Base-by-base conservation (phyloP, 2,329 filamentous ascomycete genomes). In the Diaporthe aspalathi region DNA sequence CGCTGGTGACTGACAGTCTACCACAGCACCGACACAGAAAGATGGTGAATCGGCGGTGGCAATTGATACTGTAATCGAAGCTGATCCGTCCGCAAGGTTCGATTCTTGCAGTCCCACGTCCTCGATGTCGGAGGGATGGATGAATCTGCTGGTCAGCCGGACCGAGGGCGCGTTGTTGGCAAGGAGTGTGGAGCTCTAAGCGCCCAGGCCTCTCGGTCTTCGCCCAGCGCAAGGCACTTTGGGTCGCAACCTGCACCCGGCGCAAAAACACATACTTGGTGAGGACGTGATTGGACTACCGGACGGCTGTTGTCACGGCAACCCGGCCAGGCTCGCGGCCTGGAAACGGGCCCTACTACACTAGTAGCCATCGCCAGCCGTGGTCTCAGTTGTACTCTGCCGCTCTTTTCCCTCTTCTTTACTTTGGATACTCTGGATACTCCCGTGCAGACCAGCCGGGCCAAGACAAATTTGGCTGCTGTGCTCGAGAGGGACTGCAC, bases 251-350 rank as follows among this genome's bases (percentile, higher is more conserved):
- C 57, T 32, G 57, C 45, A 50, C 60, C 60, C 9, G 7, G 27
- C 35, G 60, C 60, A 63, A n/a, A 65, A 65, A 65, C 60, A 65
- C 45, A 50, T 24, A n/a, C 43, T 57, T 22, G 8, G 32, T 50
- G 60, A 27, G 29, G 29, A 65, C 60, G 60, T 65, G 60, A 65
- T 65, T 65, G 60, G 60, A 45, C 32, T 50, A 45, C 60, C 27
- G n/a, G 43, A 22, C 43, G 67, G 67, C 29, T 68, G 67, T 68
- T 52, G 67, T 52, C 67, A 68, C 53, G 54, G 67, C 56, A 68
- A 68, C 67, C 60, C 43, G 29, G 45, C 8, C 35, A 11, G 32
- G 32, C 20, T 17, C 27, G 11, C 3, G 43, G 60, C 12, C 45
- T 38, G 12, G 20, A 49, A 63, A 35, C 14, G 27, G 43, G n/a